Base-by-base conservation (phyloP, 768 basidiomycete genomes). In the Tulasnella calospora region DNA sequence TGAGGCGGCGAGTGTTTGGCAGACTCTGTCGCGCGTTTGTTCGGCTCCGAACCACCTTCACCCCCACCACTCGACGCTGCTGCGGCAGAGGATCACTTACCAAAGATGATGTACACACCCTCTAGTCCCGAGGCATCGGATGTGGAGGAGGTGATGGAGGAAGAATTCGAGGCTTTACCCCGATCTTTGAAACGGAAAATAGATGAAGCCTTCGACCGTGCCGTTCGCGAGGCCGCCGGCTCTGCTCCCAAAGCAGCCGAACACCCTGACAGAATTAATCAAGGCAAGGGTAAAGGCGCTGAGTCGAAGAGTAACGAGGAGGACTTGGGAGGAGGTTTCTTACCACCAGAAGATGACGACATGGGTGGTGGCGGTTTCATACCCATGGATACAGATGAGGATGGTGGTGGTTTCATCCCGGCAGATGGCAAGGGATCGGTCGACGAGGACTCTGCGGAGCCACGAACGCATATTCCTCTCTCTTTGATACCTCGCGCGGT, bases 371-470 rank as follows among this genome's bases (percentile, higher is more conserved):
- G 51, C 51, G 61, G 61, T 67, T 67, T 73, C 40, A 73, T 73
- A 73, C 46, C 71, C 38, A 73, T 41, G 71, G 71, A 73, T 23
- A 41, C 40, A 73, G 61, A 78, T 40, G 77, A 71, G 30, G 71
- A 71, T 35, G 77, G 77, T n/a, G 77, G 77, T 36, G 77, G 77
- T 72, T 78, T 78, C 77, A 36, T 78, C 41, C 69, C 77, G 17
- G 30, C 75, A 71, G 69, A 46, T 23, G 40, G 40, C 15, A 51
- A 77, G 40, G 69, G 46, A 30, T 30, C 35, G 1, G 77, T 8
- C 27, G 69, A 40, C 3, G 71, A 72, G 21, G 71, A 46, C 61
- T 35, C 61, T 3, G 21, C 17, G 71, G 38, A 72, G 44, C 44
- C 30, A n/a, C 30, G 27, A 23, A 51, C 38, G 15, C 77, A 78